These are phyloP conservation scores for Agapanthus africanus DNA, from an alignment of 106 monocot genomes.

Conservation along the genomic window DNA sequence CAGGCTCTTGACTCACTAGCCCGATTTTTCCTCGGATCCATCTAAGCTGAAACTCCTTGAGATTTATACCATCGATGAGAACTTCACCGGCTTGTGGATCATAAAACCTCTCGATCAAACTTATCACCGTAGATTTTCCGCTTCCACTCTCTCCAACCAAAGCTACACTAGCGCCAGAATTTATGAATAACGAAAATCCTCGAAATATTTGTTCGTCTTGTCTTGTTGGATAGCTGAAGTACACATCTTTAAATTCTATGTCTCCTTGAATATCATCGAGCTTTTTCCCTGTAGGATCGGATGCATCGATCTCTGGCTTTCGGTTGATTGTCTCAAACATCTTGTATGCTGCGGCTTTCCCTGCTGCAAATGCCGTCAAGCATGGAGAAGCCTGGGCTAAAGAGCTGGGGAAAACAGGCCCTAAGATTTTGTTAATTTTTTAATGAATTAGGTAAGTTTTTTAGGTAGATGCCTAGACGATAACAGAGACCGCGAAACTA, in stretches of 20 bases:
- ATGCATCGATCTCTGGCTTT: slow-evolving; percentile 54
- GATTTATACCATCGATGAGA: slow-evolving; percentile 38
- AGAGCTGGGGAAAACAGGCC: slow-evolving; percentile 27
- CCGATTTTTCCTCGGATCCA: slow-evolving; percentile 48
- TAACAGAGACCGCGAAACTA: too few relatives aligned
- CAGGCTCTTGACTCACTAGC: slow-evolving; percentile 44
- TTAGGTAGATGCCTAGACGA: not conserved
- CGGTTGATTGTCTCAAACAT: slow-evolving; percentile 56
- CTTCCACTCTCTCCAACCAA: slow-evolving; percentile 49
- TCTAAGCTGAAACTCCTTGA: slow-evolving; percentile 38
- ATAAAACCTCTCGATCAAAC: slow-evolving; percentile 41
- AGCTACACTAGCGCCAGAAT: slow-evolving; percentile 24
- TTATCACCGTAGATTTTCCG: slow-evolving; percentile 42
- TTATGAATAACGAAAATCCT: slow-evolving; percentile 29
- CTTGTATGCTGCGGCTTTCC: slow-evolving; percentile 42
- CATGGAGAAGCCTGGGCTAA: slow-evolving; percentile 49
- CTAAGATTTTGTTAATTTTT: too few relatives aligned
- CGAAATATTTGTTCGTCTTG: slow-evolving; percentile 30
- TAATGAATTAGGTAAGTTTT: too few relatives aligned
- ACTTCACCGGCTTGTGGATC: slow-evolving; percentile 43
- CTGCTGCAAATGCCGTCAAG: slow-evolving; percentile 37
- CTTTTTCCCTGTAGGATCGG: slow-evolving; percentile 20
- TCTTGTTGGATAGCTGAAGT: slow-evolving; percentile 51
- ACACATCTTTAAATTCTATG: slow-evolving; percentile 40
- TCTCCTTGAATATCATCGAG: slow-evolving; percentile 35